Base-by-base conservation (phyloP, 495 filamentous ascomycete species). In the Penicillium pulvis region DNA sequence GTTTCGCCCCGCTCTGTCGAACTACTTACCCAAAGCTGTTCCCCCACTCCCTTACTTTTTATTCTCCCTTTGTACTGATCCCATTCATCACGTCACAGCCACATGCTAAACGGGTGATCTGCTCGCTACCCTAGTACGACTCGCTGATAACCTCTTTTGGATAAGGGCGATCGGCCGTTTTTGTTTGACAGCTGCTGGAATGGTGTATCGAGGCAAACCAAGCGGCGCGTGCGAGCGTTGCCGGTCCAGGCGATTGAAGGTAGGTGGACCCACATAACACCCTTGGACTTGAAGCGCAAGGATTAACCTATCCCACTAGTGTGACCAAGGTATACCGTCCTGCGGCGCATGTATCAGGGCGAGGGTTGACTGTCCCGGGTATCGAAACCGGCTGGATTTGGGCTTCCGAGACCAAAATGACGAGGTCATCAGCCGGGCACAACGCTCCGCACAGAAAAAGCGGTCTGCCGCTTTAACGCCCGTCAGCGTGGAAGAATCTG, bases 191-290 rank as follows among this genome's bases (percentile, higher is more conserved):
- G n/a, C 14, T 31, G 46, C 17, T 26, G 24, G 7, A 11, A 69
- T 69, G 66, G 63, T 66, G 11, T 65, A 68, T 57, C 58, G 66
- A 36, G 63, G 66, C 6, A 65, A 64, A 35, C 66, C 64, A 50
- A 64, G 58, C 20, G 20, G 42, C 35, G 63, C 63, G 17, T 68
- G 66, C 35, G 54, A 59, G 11, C 56, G 57, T 12, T 69, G 66
- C 51, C 60, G 66, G 19, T 33, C 54, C 49, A 58, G 65, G 55
- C 60, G 69, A 11, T 56, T 66, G 28, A 69, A 69, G 48, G 66
- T 64, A 58, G 4, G 23, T 31, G 23, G 46, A 31, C 16, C 46
- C 46, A 47, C 46, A 4, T 16, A 16, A 6, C 23, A 6, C 19
- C 26, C 26, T 17, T 0, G 54, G 33, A 19, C 19, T 7, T n/a